Base-by-base conservation (phyloP, 2,329 filamentous ascomycete genomes). In the Botrytis elliptica region DNA sequence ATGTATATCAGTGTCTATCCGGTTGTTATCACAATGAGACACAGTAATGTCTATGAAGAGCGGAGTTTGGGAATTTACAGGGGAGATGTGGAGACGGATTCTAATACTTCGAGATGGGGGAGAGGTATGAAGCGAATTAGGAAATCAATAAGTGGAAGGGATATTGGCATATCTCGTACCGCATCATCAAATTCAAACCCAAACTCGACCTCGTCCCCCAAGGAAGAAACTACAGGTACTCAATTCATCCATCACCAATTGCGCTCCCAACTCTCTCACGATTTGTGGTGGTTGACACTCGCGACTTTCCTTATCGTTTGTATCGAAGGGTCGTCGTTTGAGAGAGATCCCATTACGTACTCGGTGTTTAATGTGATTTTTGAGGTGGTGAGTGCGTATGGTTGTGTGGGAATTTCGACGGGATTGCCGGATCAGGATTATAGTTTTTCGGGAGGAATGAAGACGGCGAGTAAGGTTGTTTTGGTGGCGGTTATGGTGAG, bases 31-130 rank as follows among this genome's bases (percentile, higher is more conserved):
- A 89, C 87, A 1, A 88, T 91, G 82, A 87, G 91, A 42, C 89
- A 90, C 79, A 91, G 90, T 57, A 93, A 93, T 78, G 88, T 92
- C 44, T 93, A 93, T 79, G 91, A 93, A 79, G 90, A 93, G 78
- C 85, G 89, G 10, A 90, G 88, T 0, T 83, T 93, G 2, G 90
- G 90, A 0, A 87, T 91, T 46, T 88, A 90, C 74, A n/a, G 49
- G 1, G 16, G 82, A 80, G 18, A 74, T 22, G 18, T 66, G n/a
- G 60, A 63, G 25, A 25, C 64, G n/a, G n/a, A 57, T 9, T 33
- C 44, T 25, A 12, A 25, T 6, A 25, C 64, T 4, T 36, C 64
- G 10, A 77, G 16, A 76, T 55, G n/a, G 78, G 40, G 49, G n/a
- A 22, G 40, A n/a, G n/a, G 29, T n/a, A 60, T 36, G 65, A 74